Evolutionary conservation across 371 early-diverging fungal genomes (phyloP), one percentile per base, ranked within the genome.

Genomic region (Smittium mucronatum): DNA sequence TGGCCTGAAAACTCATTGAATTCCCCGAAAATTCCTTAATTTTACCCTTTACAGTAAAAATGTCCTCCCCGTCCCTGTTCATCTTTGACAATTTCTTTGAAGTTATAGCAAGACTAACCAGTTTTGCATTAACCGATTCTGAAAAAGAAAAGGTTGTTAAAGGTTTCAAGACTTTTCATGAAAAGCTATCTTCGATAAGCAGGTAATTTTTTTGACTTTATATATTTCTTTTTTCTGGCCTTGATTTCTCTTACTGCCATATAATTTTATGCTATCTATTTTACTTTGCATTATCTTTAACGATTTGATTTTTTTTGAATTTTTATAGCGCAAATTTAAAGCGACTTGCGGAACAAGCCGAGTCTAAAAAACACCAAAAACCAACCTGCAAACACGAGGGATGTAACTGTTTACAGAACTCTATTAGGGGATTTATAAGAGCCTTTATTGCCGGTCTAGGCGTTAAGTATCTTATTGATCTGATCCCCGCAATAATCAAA

Each of bases 401-500:
- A 58, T 86, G 85, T 69, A 84, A 87, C 1, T 93, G 93, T 69
- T 70, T 81, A 0, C 87, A 88, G 75, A 90, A 92, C 70, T 83
- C 87, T 32, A 76, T 85, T 25, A 80, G 93, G 58, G 89, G 89
- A 0, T 87, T 88, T 66, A 69, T 90, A 70, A 88, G 88, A 69
- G 83, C 91, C 0, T 91, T 90, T 75, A 72, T 77, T 2, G 86
- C 88, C 58, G 86, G 86, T 16, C 92, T 86, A 70, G 78, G 75
- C 29, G 79, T 89, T 68, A 93, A 93, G 75, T 89, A 87, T 73
- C 76, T 83, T n/a, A 78, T 93, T 29, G 88, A 85, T n/a, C 78
- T 88, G 25, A 63, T 87, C 26, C 90, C 92, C 0, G 79, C 85
- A 0, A 57, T 90, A 17, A 68, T 92, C 28, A 84, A 84, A 15